A percentile compares a stretch with the other conserved stretches of the same genome.
Evolutionary conservation across 306 rosid species (phyloP).

Genomic region (Malus fusca): DNA sequence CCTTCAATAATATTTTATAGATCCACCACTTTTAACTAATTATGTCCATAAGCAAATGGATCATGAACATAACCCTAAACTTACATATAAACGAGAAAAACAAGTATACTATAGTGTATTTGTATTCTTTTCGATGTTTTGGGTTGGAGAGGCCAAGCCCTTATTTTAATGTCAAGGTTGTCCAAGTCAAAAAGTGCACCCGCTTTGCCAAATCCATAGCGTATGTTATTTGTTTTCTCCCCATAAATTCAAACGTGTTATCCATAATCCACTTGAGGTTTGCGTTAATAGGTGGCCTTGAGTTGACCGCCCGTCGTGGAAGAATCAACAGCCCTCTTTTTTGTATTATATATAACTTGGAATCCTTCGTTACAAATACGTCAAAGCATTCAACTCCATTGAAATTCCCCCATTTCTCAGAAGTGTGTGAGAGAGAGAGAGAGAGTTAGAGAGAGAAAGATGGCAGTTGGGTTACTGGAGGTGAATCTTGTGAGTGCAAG

Average conservation of each 20-base stretch:
- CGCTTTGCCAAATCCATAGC: too few species aligned
- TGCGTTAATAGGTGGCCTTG: not conserved
- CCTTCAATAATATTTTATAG: too few species aligned
- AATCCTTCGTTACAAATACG: slow-evolving; percentile 10
- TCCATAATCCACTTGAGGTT: not conserved
- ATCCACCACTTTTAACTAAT: too few species aligned
- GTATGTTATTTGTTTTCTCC: not conserved
- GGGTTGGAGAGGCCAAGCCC: not conserved
- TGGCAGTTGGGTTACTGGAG: slow-evolving; percentile 50
- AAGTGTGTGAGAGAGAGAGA: not conserved
- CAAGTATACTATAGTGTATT: too few species aligned
- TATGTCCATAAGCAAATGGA: not conserved
- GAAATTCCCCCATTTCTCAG: not conserved
- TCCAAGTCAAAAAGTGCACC: not conserved
- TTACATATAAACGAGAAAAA: too few species aligned
- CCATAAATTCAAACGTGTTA: not conserved
- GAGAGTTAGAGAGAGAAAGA: not conserved
- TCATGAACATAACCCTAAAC: not conserved
- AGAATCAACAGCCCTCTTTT: not conserved
- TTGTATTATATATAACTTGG: not conserved
- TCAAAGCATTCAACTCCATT: not conserved
- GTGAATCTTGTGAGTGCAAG: slow-evolving; percentile 43
- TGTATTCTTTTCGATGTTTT: too few species aligned
- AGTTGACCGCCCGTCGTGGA: not conserved
- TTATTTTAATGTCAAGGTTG: not conserved